Percentiles rank a stretch among this genome's conserved stretches.
Conservation (phyloP, 176 grass and related monocot species). For the Miscanthus lutarioriparius region DNA sequence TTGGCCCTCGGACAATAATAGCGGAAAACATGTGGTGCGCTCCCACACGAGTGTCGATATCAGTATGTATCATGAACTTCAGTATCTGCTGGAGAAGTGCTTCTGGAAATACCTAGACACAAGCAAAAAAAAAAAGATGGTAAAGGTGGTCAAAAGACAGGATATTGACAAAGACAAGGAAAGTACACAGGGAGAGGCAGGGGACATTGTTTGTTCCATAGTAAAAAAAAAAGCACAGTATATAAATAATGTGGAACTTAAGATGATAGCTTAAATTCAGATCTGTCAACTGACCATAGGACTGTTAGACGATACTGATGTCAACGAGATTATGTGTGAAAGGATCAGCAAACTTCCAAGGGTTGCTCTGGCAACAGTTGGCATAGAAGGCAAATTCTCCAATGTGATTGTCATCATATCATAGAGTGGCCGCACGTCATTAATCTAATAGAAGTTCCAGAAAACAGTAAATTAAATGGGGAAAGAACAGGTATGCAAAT, state of each 20-base stretch:
- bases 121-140: constrained; percentile 14
- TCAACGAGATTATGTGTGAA: constrained; percentile 90
- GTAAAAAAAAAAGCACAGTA: constrained; percentile 11
- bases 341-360: constrained; percentile 93
- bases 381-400: constrained; percentile 70
- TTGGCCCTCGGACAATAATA: constrained; percentile 68
- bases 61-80: constrained; percentile 86
- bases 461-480: constrained; percentile 29
- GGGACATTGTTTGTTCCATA: neutral
- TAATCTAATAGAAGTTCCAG: constrained; percentile 59
- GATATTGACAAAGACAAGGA: neutral
- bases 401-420: constrained; percentile 89
- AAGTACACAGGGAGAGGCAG: neutral
- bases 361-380: constrained; percentile 72
- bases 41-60: constrained; percentile 84
- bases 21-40: constrained; percentile 89
- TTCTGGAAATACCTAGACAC: constrained; percentile 88
- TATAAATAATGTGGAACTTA: neutral
- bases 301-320: constrained; percentile 52
- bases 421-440: constrained; percentile 70
- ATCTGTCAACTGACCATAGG: constrained; percentile 49
- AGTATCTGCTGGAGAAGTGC: constrained; percentile 83
- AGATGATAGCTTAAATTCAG: constrained; percentile 23
- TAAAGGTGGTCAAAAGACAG: constrained; percentile 1
- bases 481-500: constrained; percentile 13